Base-by-base conservation (phyloP, 768 basidiomycete genomes). In the Tricholoma terreum region DNA sequence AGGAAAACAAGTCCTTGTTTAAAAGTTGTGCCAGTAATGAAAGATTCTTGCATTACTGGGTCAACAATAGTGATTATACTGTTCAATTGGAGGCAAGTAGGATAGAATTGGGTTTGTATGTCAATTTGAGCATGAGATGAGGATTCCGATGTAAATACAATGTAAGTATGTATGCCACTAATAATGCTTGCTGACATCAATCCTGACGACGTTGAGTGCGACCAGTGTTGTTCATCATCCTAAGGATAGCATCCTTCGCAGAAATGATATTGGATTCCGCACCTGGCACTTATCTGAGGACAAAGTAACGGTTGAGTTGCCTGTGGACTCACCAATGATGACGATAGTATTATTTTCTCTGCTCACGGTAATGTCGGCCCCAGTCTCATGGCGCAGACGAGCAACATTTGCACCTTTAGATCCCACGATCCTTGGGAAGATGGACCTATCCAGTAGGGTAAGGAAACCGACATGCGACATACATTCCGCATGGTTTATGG, bases 371-470 rank as follows among this genome's bases (percentile, higher is more conserved):
- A 98, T 94, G 67, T 96, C 93, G 54, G 94, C 90, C 40, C 92
- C 91, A 52, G 90, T 96, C 73, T 94, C 93, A 52, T 82, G 82
- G 55, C 94, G 85, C 52, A 98, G 81, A 50, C 94, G 89, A 52
- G 89, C 81, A 51, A 98, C 90, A 64, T 93, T 98, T 24, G 92
- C 77, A 53, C 94, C 94, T 74, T 95, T 96, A 10, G 88, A 75
- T 36, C 95, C 95, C 60, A 98, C 93, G 63, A 98, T 95, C 62
- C 92, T 81, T 12, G 95, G 94, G 84, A 98, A 98, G 33, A 82
- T 81, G 34, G 87, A 83, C 60, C 93, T 86, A 68, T 94, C 89
- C 38, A 84, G 75, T 40, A 96, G 77, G 8, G 89, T 94, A 55
- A 96, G 79, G 80, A 90, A 93, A 8, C 91, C 94, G 61, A 91